Conservation (phyloP, 768 basidiomycete genomes). For the Scleroderma bovista region DNA sequence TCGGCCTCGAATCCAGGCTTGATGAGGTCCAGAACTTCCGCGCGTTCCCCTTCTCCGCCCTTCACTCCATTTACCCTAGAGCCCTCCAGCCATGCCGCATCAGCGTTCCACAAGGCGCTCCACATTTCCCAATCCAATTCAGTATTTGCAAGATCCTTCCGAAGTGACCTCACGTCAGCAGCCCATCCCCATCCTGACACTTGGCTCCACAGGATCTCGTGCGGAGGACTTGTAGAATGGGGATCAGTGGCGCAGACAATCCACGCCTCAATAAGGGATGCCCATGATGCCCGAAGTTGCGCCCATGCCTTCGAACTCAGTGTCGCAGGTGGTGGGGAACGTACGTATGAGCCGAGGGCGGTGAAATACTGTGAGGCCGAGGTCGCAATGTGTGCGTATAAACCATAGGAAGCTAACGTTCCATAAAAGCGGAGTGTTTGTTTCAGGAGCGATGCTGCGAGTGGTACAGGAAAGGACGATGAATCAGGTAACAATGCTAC, state of each 20-base stretch:
- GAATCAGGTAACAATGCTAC: slow-evolving; percentile 49
- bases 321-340: slow-evolving; percentile 23
- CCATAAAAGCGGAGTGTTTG: slow-evolving; percentile 61
- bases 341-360: slow-evolving; percentile 42
- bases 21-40: slow-evolving; percentile 30
- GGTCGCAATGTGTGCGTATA: slow-evolving; percentile 63
- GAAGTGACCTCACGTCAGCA: slow-evolving; percentile 44
- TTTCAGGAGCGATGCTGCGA: slow-evolving; percentile 44
- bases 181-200: slow-evolving; percentile 73
- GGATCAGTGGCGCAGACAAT: slow-evolving; percentile 81
- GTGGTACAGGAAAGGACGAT: slow-evolving; percentile 31
- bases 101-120: slow-evolving; percentile 32
- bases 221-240: slow-evolving; percentile 77
- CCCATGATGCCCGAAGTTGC: slow-evolving; percentile 46
- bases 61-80: slow-evolving; percentile 62
- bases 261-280: slow-evolving; percentile 63
- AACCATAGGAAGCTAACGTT: slow-evolving; percentile 68
- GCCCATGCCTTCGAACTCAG: not conserved
- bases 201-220: slow-evolving; percentile 89
- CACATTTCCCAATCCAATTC: slow-evolving; percentile 26
- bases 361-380: slow-evolving; percentile 54
- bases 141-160: slow-evolving; percentile 27
- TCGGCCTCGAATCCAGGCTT: slow-evolving; percentile 34
- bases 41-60: slow-evolving; percentile 61
- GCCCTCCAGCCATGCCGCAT: slow-evolving; percentile 74